phyloP scores from a whole-genome alignment of 305 asterid genomes.

The Fraxinus dipetala region DNA sequence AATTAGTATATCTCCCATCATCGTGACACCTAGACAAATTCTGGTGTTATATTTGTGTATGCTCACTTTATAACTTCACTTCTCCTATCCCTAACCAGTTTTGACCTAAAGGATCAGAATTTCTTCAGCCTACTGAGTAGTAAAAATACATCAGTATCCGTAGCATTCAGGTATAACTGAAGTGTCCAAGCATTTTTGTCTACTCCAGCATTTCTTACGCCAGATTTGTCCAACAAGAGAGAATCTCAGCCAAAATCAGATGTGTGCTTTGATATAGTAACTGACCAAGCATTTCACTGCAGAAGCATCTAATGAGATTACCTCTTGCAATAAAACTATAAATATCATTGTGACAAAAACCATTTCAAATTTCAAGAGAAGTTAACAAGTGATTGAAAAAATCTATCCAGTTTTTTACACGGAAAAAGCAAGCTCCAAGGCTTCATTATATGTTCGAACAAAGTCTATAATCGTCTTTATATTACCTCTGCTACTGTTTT shows the following conservation, averaged over 20 bases:
- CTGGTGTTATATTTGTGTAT: slow-evolving; percentile 36
- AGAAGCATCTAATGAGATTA: slow-evolving; percentile 27
- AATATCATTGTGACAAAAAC: neutral
- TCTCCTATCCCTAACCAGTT: slow-evolving; percentile 32
- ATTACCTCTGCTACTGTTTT: neutral
- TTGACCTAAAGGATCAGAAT: slow-evolving; percentile 28
- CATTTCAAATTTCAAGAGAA: neutral
- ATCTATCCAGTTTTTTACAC: neutral
- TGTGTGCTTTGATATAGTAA: slow-evolving; percentile 43
- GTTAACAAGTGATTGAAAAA: neutral
- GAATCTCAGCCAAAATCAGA: slow-evolving; percentile 25
- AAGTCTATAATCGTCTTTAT: neutral
- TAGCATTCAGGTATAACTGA: slow-evolving; percentile 43
- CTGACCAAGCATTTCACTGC: slow-evolving; percentile 52
- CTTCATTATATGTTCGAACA: neutral
- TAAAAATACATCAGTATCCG: slow-evolving; percentile 40
- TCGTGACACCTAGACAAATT: slow-evolving; percentile 32
- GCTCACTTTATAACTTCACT: slow-evolving; percentile 36
- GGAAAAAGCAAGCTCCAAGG: neutral
- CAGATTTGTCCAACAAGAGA: slow-evolving; percentile 31
- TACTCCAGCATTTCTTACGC: slow-evolving; percentile 36
- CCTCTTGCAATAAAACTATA: slow-evolving; percentile 2
- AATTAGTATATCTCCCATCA: slow-evolving; percentile 24
- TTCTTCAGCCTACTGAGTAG: slow-evolving; percentile 37
- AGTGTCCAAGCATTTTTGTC: slow-evolving; percentile 32